Percentiles rank a stretch among this genome's conserved stretches.
Evolutionary conservation across 2,329 filamentous ascomycete species (phyloP).

Genomic region (Cladosporium sp.): DNA sequence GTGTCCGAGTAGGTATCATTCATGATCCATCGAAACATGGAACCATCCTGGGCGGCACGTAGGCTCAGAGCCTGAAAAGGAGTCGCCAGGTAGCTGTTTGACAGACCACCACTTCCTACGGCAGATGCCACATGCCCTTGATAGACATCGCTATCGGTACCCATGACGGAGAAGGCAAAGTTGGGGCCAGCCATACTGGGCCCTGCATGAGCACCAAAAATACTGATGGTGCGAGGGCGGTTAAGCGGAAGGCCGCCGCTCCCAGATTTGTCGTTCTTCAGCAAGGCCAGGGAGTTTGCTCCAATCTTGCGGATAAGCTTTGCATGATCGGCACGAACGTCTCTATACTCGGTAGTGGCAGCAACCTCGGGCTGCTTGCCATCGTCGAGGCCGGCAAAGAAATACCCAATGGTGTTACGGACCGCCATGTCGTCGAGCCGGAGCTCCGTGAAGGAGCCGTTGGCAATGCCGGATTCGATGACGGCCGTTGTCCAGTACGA

Average conservation of each 20-base stretch:
- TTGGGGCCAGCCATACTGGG: conserved; percentile 39
- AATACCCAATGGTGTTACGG: conserved; percentile 46
- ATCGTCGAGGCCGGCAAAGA: conserved; percentile 52
- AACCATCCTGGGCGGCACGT: conserved; percentile 17
- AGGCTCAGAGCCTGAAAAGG: conserved; percentile 21
- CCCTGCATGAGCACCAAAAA: conserved; percentile 42
- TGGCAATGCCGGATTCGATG: conserved; percentile 41
- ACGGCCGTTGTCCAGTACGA: conserved; percentile 53
- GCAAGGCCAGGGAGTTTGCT: conserved; percentile 41
- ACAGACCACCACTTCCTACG: conserved; percentile 18
- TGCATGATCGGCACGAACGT: conserved; percentile 55
- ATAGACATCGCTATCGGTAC: conserved; percentile 4
- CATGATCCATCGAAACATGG: conserved; percentile 17
- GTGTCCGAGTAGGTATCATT: conserved; percentile 21
- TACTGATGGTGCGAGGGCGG: conserved; percentile 36
- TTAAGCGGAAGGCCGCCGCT: conserved; percentile 42
- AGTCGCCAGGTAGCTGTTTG: conserved; percentile 19
- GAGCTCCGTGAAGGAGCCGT: conserved; percentile 64
- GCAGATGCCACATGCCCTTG: conserved; percentile 6
- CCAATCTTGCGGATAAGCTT: conserved; percentile 61
- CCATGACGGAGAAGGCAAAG: conserved; percentile 4
- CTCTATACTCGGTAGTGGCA: conserved; percentile 28
- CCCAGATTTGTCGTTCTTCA: conserved; percentile 37
- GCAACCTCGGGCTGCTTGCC: conserved; percentile 4
- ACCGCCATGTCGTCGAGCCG: conserved; percentile 45